Percentiles rank a stretch among this genome's conserved stretches.
phyloP scores from a whole-genome alignment of 768 basidiomycete species.

The Hemileccinum impolitum region DNA sequence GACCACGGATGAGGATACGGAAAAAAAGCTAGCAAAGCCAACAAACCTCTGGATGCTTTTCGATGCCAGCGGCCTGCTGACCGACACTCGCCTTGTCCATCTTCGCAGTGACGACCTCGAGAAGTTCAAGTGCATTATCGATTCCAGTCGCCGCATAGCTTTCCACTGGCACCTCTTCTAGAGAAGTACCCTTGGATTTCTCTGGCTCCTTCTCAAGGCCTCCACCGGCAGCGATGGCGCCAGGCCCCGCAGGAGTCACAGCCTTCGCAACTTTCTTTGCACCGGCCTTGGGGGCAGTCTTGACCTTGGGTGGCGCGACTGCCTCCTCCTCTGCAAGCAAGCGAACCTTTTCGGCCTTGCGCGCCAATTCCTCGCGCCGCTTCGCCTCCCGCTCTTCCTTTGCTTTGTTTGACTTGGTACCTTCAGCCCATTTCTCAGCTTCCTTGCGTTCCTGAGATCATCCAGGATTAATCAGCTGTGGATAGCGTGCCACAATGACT shows the following conservation, averaged over 20 bases:
- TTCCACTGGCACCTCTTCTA: slow-evolving; percentile 53
- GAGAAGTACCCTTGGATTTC: slow-evolving; percentile 25
- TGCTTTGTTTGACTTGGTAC: slow-evolving; percentile 61
- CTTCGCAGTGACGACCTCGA: slow-evolving; percentile 88
- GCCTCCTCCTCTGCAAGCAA: slow-evolving; percentile 89
- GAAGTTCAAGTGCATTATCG: slow-evolving; percentile 84
- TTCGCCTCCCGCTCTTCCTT: slow-evolving; percentile 79
- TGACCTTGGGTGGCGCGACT: slow-evolving; percentile 50
- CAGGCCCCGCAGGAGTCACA: slow-evolving; percentile 70
- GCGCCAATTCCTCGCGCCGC: slow-evolving; percentile 72
- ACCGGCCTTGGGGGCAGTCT: slow-evolving; percentile 61
- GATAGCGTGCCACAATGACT: not conserved
- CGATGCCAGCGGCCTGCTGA: slow-evolving; percentile 79
- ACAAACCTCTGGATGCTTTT: slow-evolving; percentile 88
- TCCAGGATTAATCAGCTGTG: slow-evolving; percentile 2
- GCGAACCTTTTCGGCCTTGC: slow-evolving; percentile 84
- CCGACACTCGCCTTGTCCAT: slow-evolving; percentile 92
- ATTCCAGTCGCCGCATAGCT: slow-evolving; percentile 83
- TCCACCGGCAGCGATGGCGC: slow-evolving; percentile 77
- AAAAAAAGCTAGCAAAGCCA: not conserved
- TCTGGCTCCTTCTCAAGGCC: slow-evolving; percentile 31
- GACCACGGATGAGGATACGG: slow-evolving; percentile 9
- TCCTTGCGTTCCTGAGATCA: slow-evolving; percentile 64
- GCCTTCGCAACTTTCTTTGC: slow-evolving; percentile 55
- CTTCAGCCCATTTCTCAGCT: slow-evolving; percentile 63